Conservation (phyloP, 306 rosid species). For the Chamaecrista fasciculata region DNA sequence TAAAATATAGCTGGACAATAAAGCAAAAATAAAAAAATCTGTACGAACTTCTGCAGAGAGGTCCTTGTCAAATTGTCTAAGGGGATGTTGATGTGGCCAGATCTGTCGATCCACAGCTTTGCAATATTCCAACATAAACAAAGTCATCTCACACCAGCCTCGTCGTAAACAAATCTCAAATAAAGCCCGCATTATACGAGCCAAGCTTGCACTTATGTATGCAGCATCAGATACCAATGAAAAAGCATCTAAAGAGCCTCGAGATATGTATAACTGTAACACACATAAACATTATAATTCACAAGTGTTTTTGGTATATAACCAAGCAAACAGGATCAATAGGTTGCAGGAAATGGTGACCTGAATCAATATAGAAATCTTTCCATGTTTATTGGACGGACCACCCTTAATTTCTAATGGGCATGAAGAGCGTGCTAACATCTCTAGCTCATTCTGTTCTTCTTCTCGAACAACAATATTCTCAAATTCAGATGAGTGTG, state of each 20-base stretch:
- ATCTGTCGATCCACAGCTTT: conserved; percentile 96
- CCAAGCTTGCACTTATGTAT: conserved; percentile 96
- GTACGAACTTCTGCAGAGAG: conserved; percentile 72
- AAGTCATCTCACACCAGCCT: conserved; percentile 93
- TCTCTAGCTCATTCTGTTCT: conserved; percentile 95
- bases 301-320: conserved; percentile 16
- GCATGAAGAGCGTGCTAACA: conserved; percentile 65
- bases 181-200: conserved; percentile 89
- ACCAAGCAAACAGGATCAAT: conserved; percentile 18
- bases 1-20: conserved; percentile 21
- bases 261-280: conserved; percentile 87
- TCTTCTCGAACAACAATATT: conserved; percentile 97
- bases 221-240: conserved; percentile 95
- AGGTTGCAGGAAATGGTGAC: conserved; percentile 38
- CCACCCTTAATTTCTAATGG: conserved; percentile 93
- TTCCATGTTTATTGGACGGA: conserved; percentile 93
- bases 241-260: conserved; percentile 79
- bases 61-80: conserved; percentile 88
- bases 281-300: conserved; percentile 32
- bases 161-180: conserved; percentile 88
- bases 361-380: conserved; percentile 94
- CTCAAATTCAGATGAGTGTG: conserved; percentile 92
- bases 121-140: conserved; percentile 96
- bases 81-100: conserved; percentile 96
- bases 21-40: conserved; percentile 29